Percentiles rank a stretch among this genome's conserved stretches.
These are phyloP conservation scores for carrot (Daucus carota) DNA, from an alignment of 129 eudicot genomes.

Conservation along the genomic window DNA sequence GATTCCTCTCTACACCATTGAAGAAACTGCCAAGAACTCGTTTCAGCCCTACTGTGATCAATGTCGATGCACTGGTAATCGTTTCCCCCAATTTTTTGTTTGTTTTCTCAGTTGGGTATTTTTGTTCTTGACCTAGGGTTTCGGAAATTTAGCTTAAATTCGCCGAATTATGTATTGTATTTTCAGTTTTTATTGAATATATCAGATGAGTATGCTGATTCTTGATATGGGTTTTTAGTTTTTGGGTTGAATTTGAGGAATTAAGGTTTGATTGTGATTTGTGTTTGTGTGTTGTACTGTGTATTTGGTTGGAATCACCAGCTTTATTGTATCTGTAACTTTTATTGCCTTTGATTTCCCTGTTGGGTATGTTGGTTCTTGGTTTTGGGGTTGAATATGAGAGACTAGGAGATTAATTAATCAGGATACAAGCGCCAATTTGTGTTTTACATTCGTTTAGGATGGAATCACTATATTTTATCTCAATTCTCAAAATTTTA, in stretches of 20 bases:
- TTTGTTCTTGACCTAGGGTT: constrained; percentile 1
- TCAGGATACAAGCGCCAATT: too few relatives aligned
- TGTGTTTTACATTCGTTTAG: too few relatives aligned
- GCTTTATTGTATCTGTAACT: too few relatives aligned
- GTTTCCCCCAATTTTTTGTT: background rate
- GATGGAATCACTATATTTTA: too few relatives aligned
- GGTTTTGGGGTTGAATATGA: too few relatives aligned
- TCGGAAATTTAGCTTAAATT: background rate
- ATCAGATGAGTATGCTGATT: background rate
- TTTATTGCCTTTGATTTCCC: background rate
- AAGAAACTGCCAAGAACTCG: constrained; percentile 56
- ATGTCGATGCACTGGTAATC: constrained; percentile 68
- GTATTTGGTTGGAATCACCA: background rate
- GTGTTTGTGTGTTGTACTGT: background rate
- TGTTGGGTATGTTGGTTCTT: too few relatives aligned
- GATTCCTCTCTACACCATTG: constrained; percentile 74
- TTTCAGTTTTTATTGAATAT: background rate
- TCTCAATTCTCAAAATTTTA: too few relatives aligned
- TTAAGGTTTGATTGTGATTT: background rate
- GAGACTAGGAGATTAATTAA: too few relatives aligned
- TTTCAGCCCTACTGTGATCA: constrained; percentile 71
- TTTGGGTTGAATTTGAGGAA: background rate
- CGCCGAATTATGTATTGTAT: background rate
- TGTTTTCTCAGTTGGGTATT: background rate
- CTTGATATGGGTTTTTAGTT: background rate